These are phyloP conservation scores for Lyophyllum semitale DNA, from an alignment of 768 basidiomycete species.

Conservation along the genomic window DNA sequence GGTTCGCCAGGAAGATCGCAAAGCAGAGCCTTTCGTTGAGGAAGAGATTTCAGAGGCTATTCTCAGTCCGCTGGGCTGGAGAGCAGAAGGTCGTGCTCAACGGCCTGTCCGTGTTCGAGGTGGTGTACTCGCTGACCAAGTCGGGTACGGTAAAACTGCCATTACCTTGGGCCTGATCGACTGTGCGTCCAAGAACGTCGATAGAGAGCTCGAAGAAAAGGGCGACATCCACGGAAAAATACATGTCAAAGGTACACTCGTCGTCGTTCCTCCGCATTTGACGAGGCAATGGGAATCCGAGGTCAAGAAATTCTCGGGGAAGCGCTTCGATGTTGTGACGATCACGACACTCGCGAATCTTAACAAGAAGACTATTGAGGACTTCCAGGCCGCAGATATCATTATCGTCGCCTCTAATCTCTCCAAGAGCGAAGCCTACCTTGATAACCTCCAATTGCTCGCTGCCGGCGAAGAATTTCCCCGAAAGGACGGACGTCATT, in stretches of 20 bases:
- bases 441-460: slow-evolving; percentile 73
- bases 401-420: slow-evolving; percentile 84
- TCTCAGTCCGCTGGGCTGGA: slow-evolving; percentile 85
- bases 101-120: slow-evolving; percentile 76
- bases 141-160: slow-evolving; percentile 97
- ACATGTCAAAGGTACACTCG: slow-evolving; percentile 76
- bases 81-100: slow-evolving; percentile 90
- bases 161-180: slow-evolving; percentile 91
- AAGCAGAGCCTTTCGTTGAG: slow-evolving; percentile 78
- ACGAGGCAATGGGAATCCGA: slow-evolving; percentile 90
- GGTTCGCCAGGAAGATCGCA: slow-evolving; percentile 71
- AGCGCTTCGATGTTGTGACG: slow-evolving; percentile 61
- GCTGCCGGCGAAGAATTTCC: slow-evolving; percentile 72
- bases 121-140: slow-evolving; percentile 93
- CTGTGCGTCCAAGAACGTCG: slow-evolving; percentile 57
- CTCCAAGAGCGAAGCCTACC: slow-evolving; percentile 78
- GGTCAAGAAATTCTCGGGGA: slow-evolving; percentile 75
- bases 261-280: slow-evolving; percentile 89
- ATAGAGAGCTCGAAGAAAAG: slow-evolving; percentile 57
- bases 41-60: slow-evolving; percentile 94
- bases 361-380: slow-evolving; percentile 71
- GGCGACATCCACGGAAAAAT: slow-evolving; percentile 64
- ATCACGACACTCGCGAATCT: slow-evolving; percentile 71
- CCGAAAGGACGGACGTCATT: slow-evolving; percentile 82
- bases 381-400: slow-evolving; percentile 81